Conservation (phyloP, 2,329 filamentous ascomycete genomes). For the Aspergillus melleus region DNA sequence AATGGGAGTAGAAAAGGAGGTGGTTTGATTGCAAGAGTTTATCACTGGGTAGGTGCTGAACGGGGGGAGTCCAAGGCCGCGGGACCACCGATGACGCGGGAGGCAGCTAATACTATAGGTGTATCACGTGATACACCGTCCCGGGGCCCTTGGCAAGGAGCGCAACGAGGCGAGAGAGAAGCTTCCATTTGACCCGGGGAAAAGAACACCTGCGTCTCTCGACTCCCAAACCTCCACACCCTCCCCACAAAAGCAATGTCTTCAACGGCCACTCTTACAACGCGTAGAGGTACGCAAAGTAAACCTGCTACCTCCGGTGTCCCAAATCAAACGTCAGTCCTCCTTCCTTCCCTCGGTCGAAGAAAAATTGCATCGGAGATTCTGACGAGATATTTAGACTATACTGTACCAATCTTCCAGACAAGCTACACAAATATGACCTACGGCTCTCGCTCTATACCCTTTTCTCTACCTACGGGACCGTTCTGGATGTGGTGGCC, state of each 20-base stretch:
- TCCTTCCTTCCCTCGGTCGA: conserved; percentile 3
- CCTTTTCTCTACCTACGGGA: conserved; percentile 90
- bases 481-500: conserved; percentile 87
- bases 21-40: conserved; percentile 3
- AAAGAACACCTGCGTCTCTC: not conserved
- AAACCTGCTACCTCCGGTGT: conserved; percentile 51
- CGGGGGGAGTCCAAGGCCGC: not conserved
- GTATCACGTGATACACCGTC: conserved; percentile 20
- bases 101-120: not conserved
- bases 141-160: conserved; percentile 5
- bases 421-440: conserved; percentile 88
- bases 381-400: conserved; percentile 57
- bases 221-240: not conserved
- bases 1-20: conserved; percentile 3
- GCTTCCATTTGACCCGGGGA: not conserved
- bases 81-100: conserved; percentile 19
- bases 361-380: not conserved
- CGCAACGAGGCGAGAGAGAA: not conserved
- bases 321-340: conserved; percentile 73
- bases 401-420: conserved; percentile 84
- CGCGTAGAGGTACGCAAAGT: conserved; percentile 40
- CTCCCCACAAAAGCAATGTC: conserved; percentile 30
- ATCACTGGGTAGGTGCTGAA: not conserved
- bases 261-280: conserved; percentile 40
- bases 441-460: conserved; percentile 85